Base-by-base conservation (phyloP, 2,329 filamentous ascomycete species). In the Anisogramma anomala region DNA sequence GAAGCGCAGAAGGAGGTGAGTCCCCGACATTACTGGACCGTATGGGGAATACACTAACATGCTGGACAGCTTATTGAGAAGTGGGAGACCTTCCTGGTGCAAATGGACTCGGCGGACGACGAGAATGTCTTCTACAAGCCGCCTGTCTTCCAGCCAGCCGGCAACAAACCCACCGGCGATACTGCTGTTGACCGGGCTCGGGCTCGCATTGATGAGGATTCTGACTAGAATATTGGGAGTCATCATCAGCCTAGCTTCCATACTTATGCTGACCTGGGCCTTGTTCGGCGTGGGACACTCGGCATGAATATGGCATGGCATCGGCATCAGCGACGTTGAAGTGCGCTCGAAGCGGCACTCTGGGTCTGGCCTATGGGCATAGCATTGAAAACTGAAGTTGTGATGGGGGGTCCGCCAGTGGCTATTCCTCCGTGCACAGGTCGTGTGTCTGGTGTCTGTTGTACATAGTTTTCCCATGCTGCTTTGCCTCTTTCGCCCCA, bases 41-140 rank as follows among this genome's bases (percentile, higher is more conserved):
- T n/a, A 20, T 9, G 31, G 17, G 10, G 4, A 11, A 23, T 33
- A 32, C 34, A 32, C 52, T 51, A 6, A 49, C 48, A 17, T 52
- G 33, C 42, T 39, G 30, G 6, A 14, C 47, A 77, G 71, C 62
- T 77, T 49, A 78, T 79, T 55, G 91, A 98, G 63, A 81, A 96
- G 48, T 98, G 91, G 91, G 91, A 98, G 65, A 96, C 91, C 0
- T 98, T 94, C 67, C 71, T 98, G 39, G 81, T 96, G 72, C 91
- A 95, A 59, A 70, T 98, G 32, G 91, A 98, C 58, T 84, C 86
- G 7, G 89, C 94, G 53, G 89, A 96, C 45, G 86, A 94, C 50
- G 85, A 79, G 47, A 69, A 72, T 3, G 72, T 71, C 9, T 81
- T 81, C 54, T 80, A 80, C 58, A 69, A 72, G 42, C 74, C 76